Conservation (phyloP, 192 early-diverging fungal species). For the Backusella luteola region DNA sequence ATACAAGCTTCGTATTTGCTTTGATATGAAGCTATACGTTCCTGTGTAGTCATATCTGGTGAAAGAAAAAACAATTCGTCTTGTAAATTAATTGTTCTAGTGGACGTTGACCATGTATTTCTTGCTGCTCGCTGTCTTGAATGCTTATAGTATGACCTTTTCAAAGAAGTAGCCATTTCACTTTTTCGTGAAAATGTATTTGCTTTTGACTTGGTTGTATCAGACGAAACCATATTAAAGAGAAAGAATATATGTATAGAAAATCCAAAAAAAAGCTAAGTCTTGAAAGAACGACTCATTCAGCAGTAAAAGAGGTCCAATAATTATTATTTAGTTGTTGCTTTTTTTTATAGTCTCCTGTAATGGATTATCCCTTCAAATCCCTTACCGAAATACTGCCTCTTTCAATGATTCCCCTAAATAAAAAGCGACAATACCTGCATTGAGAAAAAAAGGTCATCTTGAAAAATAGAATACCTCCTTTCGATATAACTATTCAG, state of each 20-base stretch:
- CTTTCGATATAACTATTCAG: not conserved
- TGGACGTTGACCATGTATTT: not conserved
- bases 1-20: not conserved
- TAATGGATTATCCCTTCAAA: slow-evolving; percentile 6
- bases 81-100: not conserved
- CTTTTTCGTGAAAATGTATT: slow-evolving; percentile 5
- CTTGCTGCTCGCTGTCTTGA: not conserved
- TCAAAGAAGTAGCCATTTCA: slow-evolving; percentile 2
- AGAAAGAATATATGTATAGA: not conserved
- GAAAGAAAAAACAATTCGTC: not conserved
- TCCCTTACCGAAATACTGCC: not conserved
- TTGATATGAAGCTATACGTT: not conserved
- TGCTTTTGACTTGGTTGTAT: not conserved
- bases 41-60: not conserved
- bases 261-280: not conserved
- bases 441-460: not conserved
- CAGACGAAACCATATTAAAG: slow-evolving; percentile 2
- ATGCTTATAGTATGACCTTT: slow-evolving; percentile 1
- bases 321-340: not conserved
- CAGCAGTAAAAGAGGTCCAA: not conserved
- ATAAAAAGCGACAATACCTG: not conserved
- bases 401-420: not conserved
- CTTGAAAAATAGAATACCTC: not conserved
- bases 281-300: not conserved
- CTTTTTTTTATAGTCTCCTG: slow-evolving; percentile 8